Evolutionary conservation across 495 filamentous ascomycete species (phyloP).

Genomic region (Durotheca rogersii): DNA sequence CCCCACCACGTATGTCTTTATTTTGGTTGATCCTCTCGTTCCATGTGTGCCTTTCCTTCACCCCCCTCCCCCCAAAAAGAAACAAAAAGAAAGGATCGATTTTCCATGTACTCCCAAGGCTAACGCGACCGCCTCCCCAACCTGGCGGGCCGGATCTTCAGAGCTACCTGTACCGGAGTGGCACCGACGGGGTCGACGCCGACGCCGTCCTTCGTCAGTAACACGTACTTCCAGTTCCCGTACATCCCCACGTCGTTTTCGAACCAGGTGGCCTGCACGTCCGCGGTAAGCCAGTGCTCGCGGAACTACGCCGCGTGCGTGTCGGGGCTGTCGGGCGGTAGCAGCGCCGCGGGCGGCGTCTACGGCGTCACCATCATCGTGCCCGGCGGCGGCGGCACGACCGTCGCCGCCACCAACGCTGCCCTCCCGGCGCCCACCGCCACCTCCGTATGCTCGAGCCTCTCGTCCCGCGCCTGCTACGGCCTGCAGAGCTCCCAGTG

Average conservation of each 20-base stretch:
- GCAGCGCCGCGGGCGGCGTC: conserved; percentile 47
- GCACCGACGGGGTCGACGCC: conserved; percentile 37
- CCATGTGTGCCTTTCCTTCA: too few species aligned
- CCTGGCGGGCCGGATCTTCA: conserved; percentile 19
- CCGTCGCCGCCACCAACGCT: conserved; percentile 44
- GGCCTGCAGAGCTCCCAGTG: conserved; percentile 59
- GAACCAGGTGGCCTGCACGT: conserved; percentile 63
- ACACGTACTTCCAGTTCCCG: conserved; percentile 65
- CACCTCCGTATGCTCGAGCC: conserved; percentile 63
- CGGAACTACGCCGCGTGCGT: conserved; percentile 65
- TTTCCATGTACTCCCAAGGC: too few species aligned
- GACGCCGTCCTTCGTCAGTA: conserved; percentile 51
- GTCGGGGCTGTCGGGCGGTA: conserved; percentile 54
- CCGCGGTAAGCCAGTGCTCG: conserved; percentile 65
- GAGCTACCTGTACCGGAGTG: conserved; percentile 49
- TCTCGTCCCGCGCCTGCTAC: conserved; percentile 61
- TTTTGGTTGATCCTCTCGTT: too few species aligned
- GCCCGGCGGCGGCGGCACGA: conserved; percentile 54
- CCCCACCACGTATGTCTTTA: conserved; percentile 44
- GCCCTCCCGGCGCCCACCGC: conserved; percentile 50
- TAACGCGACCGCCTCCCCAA: conserved; percentile 2
- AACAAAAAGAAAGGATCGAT: too few species aligned
- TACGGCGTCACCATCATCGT: conserved; percentile 66
- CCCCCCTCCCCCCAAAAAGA: too few species aligned
- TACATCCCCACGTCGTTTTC: conserved; percentile 65